Conservation (phyloP, 2,329 filamentous ascomycete genomes). For the Colletotrichum sp. region DNA sequence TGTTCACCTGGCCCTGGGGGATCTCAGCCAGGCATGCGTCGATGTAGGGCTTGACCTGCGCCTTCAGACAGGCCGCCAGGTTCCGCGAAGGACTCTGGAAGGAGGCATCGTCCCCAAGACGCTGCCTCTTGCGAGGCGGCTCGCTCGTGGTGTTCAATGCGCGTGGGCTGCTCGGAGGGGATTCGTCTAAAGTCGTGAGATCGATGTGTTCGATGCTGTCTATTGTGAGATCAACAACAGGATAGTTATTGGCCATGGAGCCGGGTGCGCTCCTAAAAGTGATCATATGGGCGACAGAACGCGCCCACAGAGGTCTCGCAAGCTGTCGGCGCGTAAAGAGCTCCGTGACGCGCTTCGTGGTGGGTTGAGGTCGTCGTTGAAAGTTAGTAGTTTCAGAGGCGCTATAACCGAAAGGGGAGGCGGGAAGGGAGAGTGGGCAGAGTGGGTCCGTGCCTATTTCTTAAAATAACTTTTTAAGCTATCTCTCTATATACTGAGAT, state of each 20-base stretch:
- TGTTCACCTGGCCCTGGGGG: constrained; percentile 23
- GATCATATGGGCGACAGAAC: neutral
- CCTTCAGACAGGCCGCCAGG: constrained; percentile 29
- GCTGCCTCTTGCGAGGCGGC: constrained; percentile 35
- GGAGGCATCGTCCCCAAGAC: constrained; percentile 26
- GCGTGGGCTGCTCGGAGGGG: constrained; percentile 12
- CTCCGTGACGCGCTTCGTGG: neutral
- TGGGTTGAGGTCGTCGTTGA: neutral
- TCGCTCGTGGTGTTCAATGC: constrained; percentile 3
- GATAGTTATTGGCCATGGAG: neutral
- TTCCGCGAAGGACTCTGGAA: constrained; percentile 2
- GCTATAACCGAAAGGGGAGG: neutral
- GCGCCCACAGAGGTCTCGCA: neutral
- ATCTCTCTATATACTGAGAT: neutral
- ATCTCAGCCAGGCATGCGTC: constrained; percentile 28
- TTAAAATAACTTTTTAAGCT: neutral
- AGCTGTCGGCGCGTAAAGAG: neutral
- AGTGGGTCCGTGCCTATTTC: neutral
- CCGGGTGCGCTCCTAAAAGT: neutral
- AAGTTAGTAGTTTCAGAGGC: neutral
- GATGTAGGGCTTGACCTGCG: constrained; percentile 38
- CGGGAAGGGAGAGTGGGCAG: neutral
- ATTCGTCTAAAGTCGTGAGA: constrained; percentile 25
- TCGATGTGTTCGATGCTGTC: constrained; percentile 29
- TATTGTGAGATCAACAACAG: constrained; percentile 7